A percentile compares a stretch with the other conserved stretches of the same genome.
phyloP scores from a whole-genome alignment of 805 yeast genomes.

The Candida cerambycidarum region DNA sequence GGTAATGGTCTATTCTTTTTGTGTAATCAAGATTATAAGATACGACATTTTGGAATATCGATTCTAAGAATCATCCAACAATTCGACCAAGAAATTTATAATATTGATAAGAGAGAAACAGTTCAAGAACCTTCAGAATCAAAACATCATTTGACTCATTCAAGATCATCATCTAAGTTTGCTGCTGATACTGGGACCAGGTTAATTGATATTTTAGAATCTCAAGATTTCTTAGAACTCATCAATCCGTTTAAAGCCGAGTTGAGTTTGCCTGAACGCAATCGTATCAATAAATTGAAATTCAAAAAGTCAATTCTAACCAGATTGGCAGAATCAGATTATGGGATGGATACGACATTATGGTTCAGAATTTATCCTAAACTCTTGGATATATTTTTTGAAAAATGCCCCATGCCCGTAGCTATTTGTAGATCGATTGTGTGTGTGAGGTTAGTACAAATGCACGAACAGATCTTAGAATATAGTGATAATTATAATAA shows the following conservation, averaged over 20 bases:
- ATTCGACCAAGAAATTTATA: conserved; percentile 80
- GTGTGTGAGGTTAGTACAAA: conserved; percentile 82
- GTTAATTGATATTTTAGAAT: conserved; percentile 72
- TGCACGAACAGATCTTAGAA: conserved; percentile 66
- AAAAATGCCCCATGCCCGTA: conserved; percentile 85
- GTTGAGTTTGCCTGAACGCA: conserved; percentile 74
- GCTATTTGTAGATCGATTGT: conserved; percentile 91
- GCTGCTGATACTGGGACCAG: conserved; percentile 79
- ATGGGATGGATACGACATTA: conserved; percentile 94
- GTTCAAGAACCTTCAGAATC: conserved; percentile 1
- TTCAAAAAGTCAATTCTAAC: conserved; percentile 68
- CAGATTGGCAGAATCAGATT: conserved; percentile 81
- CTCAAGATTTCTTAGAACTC: conserved; percentile 63
- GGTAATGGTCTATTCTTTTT: conserved; percentile 92
- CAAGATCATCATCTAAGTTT: conserved; percentile 64
- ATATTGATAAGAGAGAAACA: conserved; percentile 32
- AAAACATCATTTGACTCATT: conserved; percentile 44
- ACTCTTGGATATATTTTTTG: conserved; percentile 68
- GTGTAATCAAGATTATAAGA: conserved; percentile 79
- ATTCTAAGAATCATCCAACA: conserved; percentile 77
- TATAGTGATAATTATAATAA: conserved; percentile 46
- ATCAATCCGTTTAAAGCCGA: conserved; percentile 51
- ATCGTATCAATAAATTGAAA: conserved; percentile 63
- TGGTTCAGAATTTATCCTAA: conserved; percentile 91
- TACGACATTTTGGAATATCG: conserved; percentile 73